These are phyloP conservation scores for Agrocybe praecox DNA, from an alignment of 768 basidiomycete species.

Conservation along the genomic window DNA sequence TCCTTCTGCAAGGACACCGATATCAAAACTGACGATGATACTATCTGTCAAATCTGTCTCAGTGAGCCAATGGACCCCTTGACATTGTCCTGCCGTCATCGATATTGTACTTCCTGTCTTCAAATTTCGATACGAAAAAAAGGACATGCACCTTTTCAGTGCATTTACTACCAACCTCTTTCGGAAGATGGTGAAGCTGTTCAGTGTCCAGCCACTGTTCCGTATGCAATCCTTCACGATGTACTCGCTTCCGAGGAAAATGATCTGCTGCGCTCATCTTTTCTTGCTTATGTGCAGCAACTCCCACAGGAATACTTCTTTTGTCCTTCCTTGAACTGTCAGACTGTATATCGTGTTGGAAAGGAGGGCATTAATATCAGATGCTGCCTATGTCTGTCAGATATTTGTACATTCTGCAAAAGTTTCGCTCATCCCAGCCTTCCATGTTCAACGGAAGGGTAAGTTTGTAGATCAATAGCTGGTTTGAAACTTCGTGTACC, in stretches of 20 bases:
- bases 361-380: slow-evolving; percentile 23
- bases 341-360: slow-evolving; percentile 42
- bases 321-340: slow-evolving; percentile 57
- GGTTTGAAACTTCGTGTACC: too few species aligned
- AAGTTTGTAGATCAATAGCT: too few species aligned
- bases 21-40: background rate
- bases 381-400: slow-evolving; percentile 26
- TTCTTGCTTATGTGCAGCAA: slow-evolving; percentile 43
- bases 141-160: slow-evolving; percentile 33
- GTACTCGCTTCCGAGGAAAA: slow-evolving; percentile 38
- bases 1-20: slow-evolving; percentile 11
- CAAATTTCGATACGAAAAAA: slow-evolving; percentile 40
- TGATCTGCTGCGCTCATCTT: slow-evolving; percentile 40
- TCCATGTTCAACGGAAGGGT: slow-evolving; percentile 19
- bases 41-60: slow-evolving; percentile 43
- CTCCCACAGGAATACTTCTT: slow-evolving; percentile 45
- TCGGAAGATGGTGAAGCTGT: slow-evolving; percentile 8
- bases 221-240: slow-evolving; percentile 39
- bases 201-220: slow-evolving; percentile 36
- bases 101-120: slow-evolving; percentile 54
- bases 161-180: slow-evolving; percentile 31
- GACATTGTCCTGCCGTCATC: slow-evolving; percentile 49
- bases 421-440: slow-evolving; percentile 28
- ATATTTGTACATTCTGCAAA: slow-evolving; percentile 29
- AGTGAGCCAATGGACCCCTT: slow-evolving; percentile 32